A percentile compares a stretch with the other conserved stretches of the same genome.
Conservation (phyloP, 2,329 filamentous ascomycete species). For the Metarhizium brunneum region DNA sequence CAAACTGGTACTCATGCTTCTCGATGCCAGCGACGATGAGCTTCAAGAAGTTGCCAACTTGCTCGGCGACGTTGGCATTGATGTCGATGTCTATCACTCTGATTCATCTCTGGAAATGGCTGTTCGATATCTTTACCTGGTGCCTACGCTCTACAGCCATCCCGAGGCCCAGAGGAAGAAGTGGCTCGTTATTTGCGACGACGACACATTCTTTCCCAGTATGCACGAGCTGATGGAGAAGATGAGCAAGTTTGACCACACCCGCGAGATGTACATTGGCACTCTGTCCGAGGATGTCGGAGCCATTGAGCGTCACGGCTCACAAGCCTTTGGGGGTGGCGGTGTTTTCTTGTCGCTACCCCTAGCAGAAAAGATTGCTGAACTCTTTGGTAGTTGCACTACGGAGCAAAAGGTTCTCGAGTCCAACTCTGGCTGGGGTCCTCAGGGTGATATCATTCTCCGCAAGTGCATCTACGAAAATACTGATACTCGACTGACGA, state of each 20-base stretch:
- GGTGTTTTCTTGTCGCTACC: conserved; percentile 52
- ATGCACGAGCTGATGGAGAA: conserved; percentile 44
- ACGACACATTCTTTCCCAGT: conserved; percentile 56
- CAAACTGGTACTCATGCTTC: conserved; percentile 43
- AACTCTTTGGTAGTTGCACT: conserved; percentile 35
- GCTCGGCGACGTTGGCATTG: conserved; percentile 39
- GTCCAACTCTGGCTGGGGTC: conserved; percentile 48
- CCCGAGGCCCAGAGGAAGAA: conserved; percentile 37
- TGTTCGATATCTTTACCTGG: conserved; percentile 46
- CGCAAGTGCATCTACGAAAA: conserved; percentile 57
- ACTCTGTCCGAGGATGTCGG: conserved; percentile 53
- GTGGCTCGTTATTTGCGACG: conserved; percentile 55
- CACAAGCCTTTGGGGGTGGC: conserved; percentile 55
- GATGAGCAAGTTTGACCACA: conserved; percentile 42
- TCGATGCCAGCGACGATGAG: conserved; percentile 42
- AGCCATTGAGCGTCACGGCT: conserved; percentile 49
- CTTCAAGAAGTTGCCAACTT: conserved; percentile 38
- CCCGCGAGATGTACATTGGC: conserved; percentile 47
- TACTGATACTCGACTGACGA: conserved; percentile 47
- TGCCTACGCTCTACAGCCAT: conserved; percentile 45
- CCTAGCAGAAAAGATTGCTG: conserved; percentile 34
- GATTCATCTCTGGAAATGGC: conserved; percentile 47
- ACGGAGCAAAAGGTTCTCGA: conserved; percentile 42
- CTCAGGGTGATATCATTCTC: conserved; percentile 51
- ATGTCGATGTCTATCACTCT: conserved; percentile 47